Evolutionary conservation across 2,329 filamentous ascomycete genomes (phyloP).

Genomic region (Aquanectria penicillioides): DNA sequence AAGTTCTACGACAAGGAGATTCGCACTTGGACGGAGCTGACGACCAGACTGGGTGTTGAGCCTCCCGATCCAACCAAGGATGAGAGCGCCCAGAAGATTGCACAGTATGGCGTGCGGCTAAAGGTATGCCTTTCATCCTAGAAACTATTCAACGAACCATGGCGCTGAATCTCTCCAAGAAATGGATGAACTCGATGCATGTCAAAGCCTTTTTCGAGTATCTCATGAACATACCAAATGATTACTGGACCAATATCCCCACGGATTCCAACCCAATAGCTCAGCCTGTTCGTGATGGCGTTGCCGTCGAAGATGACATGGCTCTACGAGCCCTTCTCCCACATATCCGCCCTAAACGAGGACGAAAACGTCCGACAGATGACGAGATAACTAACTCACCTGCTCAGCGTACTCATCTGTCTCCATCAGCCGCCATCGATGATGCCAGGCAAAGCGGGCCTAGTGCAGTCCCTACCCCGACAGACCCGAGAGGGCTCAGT

Average conservation of each 20-base stretch:
- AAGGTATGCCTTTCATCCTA: constrained; percentile 68
- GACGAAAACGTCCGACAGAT: constrained; percentile 71
- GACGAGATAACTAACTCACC: constrained; percentile 61
- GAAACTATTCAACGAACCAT: no score
- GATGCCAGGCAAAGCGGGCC: constrained; percentile 46
- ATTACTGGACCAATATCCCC: constrained; percentile 84
- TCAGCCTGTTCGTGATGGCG: constrained; percentile 78
- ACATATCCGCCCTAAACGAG: constrained; percentile 73
- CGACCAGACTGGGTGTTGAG: constrained; percentile 87
- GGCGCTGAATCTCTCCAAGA: constrained; percentile 58
- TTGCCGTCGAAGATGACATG: constrained; percentile 87
- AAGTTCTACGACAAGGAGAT: constrained; percentile 84
- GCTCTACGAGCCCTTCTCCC: constrained; percentile 86
- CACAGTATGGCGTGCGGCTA: constrained; percentile 91
- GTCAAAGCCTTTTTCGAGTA: constrained; percentile 96
- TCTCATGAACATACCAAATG: constrained; percentile 78
- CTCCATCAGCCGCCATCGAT: constrained; percentile 59
- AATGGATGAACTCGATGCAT: constrained; percentile 98
- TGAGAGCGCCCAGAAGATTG: constrained; percentile 91
- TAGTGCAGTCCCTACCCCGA: constrained; percentile 55
- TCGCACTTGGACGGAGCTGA: constrained; percentile 92
- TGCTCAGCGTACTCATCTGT: constrained; percentile 70
- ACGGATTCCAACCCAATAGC: constrained; percentile 69
- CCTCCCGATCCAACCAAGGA: constrained; percentile 83
- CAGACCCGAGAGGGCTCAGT: constrained; percentile 54